phyloP scores from a whole-genome alignment of 768 basidiomycete species.

The Steccherinum ochraceum region DNA sequence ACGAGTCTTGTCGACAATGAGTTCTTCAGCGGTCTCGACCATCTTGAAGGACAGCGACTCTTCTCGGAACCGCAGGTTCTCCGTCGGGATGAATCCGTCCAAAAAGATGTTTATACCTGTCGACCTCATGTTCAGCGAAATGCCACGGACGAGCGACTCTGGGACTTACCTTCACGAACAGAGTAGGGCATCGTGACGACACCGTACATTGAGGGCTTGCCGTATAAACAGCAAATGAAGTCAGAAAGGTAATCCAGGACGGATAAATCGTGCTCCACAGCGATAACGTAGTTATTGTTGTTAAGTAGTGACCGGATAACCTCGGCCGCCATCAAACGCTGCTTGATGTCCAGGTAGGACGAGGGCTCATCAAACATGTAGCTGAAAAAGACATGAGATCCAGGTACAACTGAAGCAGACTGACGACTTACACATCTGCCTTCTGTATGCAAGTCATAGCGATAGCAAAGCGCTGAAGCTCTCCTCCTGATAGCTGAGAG shows the following conservation, averaged over 20 bases:
- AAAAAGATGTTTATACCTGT: constrained; percentile 99
- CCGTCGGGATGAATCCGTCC: constrained; percentile 97
- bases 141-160: neutral
- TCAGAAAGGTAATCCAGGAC: constrained; percentile 98
- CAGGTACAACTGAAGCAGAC: neutral
- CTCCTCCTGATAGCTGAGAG: constrained; percentile 86
- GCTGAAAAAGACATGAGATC: constrained; percentile 30
- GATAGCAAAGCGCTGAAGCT: constrained; percentile 96
- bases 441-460: constrained; percentile 94
- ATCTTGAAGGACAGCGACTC: constrained; percentile 97
- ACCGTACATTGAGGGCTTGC: constrained; percentile 95
- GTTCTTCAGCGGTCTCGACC: constrained; percentile 91
- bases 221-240: constrained; percentile 96
- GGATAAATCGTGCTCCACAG: constrained; percentile 98
- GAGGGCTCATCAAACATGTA: constrained; percentile 99
- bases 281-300: constrained; percentile 88
- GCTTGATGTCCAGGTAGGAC: constrained; percentile 94
- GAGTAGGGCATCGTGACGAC: constrained; percentile 99
- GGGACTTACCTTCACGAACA: constrained; percentile 80
- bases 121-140: too few relatives aligned
- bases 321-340: constrained; percentile 90
- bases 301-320: constrained; percentile 85
- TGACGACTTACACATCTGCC: constrained; percentile 91
- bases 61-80: constrained; percentile 96
- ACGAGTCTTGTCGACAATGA: constrained; percentile 78